Conservation (phyloP, 176 grass and related monocot genomes). For the Sorghum bicolor region DNA sequence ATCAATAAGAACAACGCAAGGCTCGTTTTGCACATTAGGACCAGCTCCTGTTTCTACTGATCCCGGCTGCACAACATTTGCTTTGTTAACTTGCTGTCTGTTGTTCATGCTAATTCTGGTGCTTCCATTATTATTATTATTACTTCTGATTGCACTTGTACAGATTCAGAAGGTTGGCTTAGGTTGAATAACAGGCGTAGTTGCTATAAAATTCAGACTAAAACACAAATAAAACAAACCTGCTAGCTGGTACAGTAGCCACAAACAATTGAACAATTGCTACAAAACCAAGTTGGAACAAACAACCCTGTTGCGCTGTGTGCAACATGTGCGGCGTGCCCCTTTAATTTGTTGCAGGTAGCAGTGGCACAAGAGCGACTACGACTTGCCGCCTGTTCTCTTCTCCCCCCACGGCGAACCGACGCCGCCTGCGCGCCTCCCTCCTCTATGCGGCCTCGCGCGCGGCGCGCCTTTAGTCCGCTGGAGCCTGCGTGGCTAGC, state of each 20-base stretch:
- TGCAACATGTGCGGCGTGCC: not conserved
- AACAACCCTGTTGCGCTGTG: not conserved
- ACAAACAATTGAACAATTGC: not conserved
- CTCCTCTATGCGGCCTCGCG: no score
- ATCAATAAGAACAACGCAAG: not conserved
- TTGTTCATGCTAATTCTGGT: not conserved
- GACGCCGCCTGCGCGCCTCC: no score
- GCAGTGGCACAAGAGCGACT: not conserved
- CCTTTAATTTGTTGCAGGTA: not conserved
- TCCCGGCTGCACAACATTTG: not conserved
- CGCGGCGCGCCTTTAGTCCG: no score
- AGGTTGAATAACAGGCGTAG: no score
- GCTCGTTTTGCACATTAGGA: not conserved
- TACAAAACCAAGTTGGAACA: not conserved
- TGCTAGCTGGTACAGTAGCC: not conserved
- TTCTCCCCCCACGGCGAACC: no score
- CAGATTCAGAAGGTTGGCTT: no score
- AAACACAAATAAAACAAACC: not conserved
- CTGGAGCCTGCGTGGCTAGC: no score
- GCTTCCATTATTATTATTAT: not conserved
- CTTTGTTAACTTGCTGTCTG: not conserved
- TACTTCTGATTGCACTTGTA: not conserved
- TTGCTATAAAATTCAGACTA: not conserved
- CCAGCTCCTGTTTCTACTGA: no score
- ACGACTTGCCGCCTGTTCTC: no score